These are phyloP conservation scores for Pyrus hybrid DNA, from an alignment of 331 rosid genomes.

Conservation along the genomic window DNA sequence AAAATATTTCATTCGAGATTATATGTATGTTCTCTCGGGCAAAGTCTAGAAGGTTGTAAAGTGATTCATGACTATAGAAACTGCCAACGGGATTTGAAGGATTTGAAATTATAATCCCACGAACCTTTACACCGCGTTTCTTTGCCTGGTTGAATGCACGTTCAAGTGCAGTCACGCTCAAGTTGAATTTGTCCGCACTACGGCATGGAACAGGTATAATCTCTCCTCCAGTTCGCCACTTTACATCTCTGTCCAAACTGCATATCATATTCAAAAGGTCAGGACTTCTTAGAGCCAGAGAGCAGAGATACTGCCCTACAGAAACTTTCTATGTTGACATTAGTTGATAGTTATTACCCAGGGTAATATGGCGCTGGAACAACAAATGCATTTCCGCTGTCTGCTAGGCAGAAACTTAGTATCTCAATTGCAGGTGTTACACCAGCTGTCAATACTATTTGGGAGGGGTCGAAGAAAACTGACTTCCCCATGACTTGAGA, in stretches of 20 bases:
- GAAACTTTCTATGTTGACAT: neutral
- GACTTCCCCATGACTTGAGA: slow-evolving; percentile 55
- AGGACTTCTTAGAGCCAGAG: slow-evolving; percentile 10
- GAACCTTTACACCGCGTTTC: slow-evolving; percentile 74
- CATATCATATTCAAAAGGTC: slow-evolving; percentile 30
- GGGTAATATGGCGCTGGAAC: slow-evolving; percentile 90
- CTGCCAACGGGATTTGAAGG: slow-evolving; percentile 82
- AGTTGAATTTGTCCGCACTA: slow-evolving; percentile 61
- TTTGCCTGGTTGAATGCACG: slow-evolving; percentile 78
- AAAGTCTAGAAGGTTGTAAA: slow-evolving; percentile 63
- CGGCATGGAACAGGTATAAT: slow-evolving; percentile 75
- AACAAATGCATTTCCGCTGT: slow-evolving; percentile 81
- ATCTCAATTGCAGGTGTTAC: slow-evolving; percentile 71
- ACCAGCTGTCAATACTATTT: slow-evolving; percentile 70
- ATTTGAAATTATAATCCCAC: slow-evolving; percentile 72
- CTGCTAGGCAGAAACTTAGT: slow-evolving; percentile 89
- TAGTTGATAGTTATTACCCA: slow-evolving; percentile 31
- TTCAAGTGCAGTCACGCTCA: slow-evolving; percentile 56
- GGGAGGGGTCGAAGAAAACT: slow-evolving; percentile 61
- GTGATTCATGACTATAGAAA: slow-evolving; percentile 46
- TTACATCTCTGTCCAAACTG: slow-evolving; percentile 68
- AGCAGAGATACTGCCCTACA: neutral
- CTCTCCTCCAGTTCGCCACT: slow-evolving; percentile 78
- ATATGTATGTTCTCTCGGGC: slow-evolving; percentile 92
- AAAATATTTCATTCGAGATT: slow-evolving; percentile 63